Conservation (phyloP, 306 rosid genomes). For the Dalbergia cultrata region DNA sequence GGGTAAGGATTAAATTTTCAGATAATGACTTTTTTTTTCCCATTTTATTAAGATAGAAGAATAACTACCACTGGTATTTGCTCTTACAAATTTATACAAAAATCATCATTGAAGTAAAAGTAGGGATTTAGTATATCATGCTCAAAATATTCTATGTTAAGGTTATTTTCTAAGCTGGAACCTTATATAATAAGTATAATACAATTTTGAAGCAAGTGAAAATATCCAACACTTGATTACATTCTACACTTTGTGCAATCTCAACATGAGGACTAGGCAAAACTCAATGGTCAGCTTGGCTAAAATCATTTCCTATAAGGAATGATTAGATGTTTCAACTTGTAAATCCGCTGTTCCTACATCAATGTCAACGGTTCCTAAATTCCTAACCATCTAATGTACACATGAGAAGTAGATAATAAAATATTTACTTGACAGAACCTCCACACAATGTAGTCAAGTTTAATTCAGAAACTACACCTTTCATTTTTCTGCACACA, state of each 20-base stretch:
- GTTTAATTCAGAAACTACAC: slow-evolving; percentile 35
- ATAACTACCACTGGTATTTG: neutral
- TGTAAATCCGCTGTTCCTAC: slow-evolving; percentile 4
- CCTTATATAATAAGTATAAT: neutral
- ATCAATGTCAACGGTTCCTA: slow-evolving; percentile 18
- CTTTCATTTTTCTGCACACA: neutral
- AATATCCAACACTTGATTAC: slow-evolving; percentile 1
- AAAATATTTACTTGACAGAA: neutral
- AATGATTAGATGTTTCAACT: slow-evolving; percentile 12
- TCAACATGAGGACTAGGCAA: neutral
- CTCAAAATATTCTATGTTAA: neutral
- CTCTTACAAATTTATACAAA: neutral
- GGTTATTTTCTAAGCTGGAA: neutral
- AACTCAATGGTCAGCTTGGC: slow-evolving; percentile 31
- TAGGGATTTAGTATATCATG: neutral
- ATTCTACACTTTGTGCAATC: neutral
- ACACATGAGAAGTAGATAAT: neutral
- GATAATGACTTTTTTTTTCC: neutral
- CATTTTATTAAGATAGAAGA: neutral
- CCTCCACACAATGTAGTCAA: neutral
- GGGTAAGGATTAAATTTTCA: no score
- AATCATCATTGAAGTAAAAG: neutral
- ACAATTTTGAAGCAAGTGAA: slow-evolving; percentile 26
- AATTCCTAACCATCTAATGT: slow-evolving; percentile 10
- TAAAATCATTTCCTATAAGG: slow-evolving; percentile 14